Evolutionary conservation across 805 yeast genomes (phyloP), one percentile per base, ranked within the genome.

Genomic region (Brettanomyces anomalus): DNA sequence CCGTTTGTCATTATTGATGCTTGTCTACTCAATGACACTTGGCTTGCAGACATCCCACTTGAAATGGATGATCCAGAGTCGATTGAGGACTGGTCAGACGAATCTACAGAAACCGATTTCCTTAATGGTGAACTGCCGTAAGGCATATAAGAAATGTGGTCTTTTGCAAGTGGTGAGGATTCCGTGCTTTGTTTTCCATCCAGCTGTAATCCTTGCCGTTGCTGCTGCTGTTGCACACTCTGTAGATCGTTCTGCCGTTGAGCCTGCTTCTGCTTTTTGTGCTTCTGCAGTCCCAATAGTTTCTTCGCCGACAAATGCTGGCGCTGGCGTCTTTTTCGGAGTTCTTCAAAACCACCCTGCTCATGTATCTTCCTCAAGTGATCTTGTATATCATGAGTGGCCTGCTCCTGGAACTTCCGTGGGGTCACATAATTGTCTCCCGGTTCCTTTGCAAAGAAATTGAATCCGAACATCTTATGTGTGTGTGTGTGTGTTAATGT

Each of bases 41-140:
- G 15, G 33, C 39, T n/a, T 43, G 47, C 24, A 13, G 15, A 18
- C 11, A 19, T 16, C 10, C 21, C 30, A 28, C 15, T 17, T 4
- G 31, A 26, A 14, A 14, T 8, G 34, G 34, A 38, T 2, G 40
- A 38, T 1, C 46, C 46, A 3, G 58, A 54, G 35, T 54, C 56
- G 20, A 53, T 55, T 2, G 58, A 48, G 10, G 55, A 55, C 18
- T 50, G 49, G 36, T 57, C 62, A 21, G 55, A 30, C 41, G 51
- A 47, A 41, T 47, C 55, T 3, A 45, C 16, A 15, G 59, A 51
- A 13, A 56, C 44, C 13, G 60, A 50, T 24, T 54, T 45, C 36
- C 61, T 50, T 19, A 62, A 44, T 1, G 67, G 67, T 4, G 67
- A 61, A 6, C 57, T 49, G n/a, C 60, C 63, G 44, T 62, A 60